These are phyloP conservation scores for Phytophthora hybrid DNA, from an alignment of 352 stramenopile genomes.

Conservation along the genomic window DNA sequence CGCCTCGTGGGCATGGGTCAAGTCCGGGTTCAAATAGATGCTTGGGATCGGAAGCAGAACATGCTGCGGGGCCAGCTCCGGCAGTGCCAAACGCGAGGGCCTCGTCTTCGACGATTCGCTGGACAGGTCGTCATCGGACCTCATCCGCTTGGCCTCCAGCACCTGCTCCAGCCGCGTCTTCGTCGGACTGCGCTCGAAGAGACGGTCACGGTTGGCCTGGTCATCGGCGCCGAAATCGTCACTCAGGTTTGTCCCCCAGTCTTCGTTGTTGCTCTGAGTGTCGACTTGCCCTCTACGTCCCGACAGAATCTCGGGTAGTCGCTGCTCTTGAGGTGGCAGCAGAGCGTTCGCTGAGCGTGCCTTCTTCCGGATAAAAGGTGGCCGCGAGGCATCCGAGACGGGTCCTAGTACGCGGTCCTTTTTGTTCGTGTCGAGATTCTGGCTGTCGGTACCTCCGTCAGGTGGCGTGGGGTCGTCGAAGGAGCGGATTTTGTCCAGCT, in stretches of 20 bases:
- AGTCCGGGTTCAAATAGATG: conserved; percentile 45
- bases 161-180: conserved; percentile 33
- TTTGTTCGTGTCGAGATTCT: too few relatives aligned
- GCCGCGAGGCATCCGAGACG: too few relatives aligned
- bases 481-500: too few relatives aligned
- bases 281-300: conserved; percentile 13
- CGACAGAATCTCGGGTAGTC: conserved; percentile 24
- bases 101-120: conserved; percentile 30
- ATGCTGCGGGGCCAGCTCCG: conserved; percentile 45
- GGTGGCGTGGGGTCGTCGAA: too few relatives aligned
- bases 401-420: too few relatives aligned
- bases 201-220: conserved; percentile 5
- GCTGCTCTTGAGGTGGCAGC: conserved; percentile 11
- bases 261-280: conserved; percentile 23
- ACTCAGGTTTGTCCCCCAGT: conserved; percentile 1
- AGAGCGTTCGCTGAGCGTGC: conserved; percentile 18
- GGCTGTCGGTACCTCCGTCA: too few relatives aligned
- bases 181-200: conserved; percentile 26
- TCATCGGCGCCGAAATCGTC: conserved; percentile 16
- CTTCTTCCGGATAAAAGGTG: conserved; percentile 20
- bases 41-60: conserved; percentile 28
- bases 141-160: conserved; percentile 23
- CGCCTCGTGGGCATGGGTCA: background rate
- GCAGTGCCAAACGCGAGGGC: conserved; percentile 19
- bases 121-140: conserved; percentile 19